Evolutionary conservation across 805 yeast genomes (phyloP), one percentile per base, ranked within the genome.

Genomic region (Torulaspora microellipsoides): DNA sequence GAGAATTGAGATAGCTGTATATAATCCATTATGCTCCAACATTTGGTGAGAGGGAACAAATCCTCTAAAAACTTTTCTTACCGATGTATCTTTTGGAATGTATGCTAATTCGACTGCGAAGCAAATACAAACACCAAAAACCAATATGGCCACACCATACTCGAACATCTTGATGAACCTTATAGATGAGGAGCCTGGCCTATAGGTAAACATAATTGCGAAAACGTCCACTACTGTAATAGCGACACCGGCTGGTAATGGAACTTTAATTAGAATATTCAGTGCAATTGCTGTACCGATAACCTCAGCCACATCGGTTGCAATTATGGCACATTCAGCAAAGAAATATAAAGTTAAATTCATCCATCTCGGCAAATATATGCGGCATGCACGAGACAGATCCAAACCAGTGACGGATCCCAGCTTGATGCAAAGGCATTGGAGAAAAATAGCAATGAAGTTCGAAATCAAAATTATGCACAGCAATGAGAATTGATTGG

Each of bases 241-340:
- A 4, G 84, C 65, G 2, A 89, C 93, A 43, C 96, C 96, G 4
- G 80, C 71, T 1, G 85, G 70, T 33, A 90, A 70, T 0, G 96
- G 96, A 15, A 89, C 74, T 11, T 75, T 74, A 48, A 89, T 75
- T 35, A 89, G 63, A 45, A 89, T 85, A 55, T 87, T 83, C 34
- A 90, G 68, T 0, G 96, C 81, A 47, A 89, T 85, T 8, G 96
- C 96, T 4, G 95, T 84, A 37, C 96, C 97, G 20, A 90, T 87
- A 7, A 89, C 96, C 62, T 90, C 97, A 0, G 96, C 96, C 51
- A 89, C 73, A 66, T 89, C 96, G 0, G 97, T 90, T 12, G 95
- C 91, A 33, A 89, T 81, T 46, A 89, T 89, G 7, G 96, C 95
- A 45, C 85, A 65, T 56, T 89, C 96, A 0, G 95, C 91, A 58